Percentiles rank a stretch among this genome's conserved stretches.
Evolutionary conservation across 2,329 filamentous ascomycete genomes (phyloP).

Genomic region (Chaetomiaceae sp.): DNA sequence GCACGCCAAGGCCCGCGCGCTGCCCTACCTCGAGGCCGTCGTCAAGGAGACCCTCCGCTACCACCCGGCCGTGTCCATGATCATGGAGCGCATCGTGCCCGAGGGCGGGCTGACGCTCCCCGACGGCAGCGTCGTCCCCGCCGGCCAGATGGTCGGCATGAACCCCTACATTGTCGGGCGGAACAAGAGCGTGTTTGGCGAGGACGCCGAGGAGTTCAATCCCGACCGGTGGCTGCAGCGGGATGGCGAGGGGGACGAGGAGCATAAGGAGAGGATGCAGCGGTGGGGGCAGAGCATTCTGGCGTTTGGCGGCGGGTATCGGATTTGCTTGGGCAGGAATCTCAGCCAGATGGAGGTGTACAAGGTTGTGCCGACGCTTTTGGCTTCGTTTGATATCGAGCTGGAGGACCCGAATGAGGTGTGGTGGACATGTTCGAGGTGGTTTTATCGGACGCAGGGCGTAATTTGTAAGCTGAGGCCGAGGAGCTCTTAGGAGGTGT

Average conservation of each 20-base stretch:
- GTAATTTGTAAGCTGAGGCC: constrained; percentile 19
- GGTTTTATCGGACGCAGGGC: constrained; percentile 22
- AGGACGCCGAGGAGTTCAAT: constrained; percentile 41
- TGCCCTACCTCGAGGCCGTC: constrained; percentile 47
- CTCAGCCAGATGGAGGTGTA: constrained; percentile 34
- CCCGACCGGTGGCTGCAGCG: constrained; percentile 46
- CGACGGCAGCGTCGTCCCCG: constrained; percentile 35
- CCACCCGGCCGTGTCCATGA: constrained; percentile 45
- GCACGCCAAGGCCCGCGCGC: constrained; percentile 27
- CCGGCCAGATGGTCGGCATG: constrained; percentile 39
- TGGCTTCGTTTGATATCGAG: constrained; percentile 38
- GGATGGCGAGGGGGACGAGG: constrained; percentile 32
- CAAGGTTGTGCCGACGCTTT: constrained; percentile 40
- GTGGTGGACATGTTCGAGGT: constrained; percentile 25
- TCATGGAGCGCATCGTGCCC: constrained; percentile 49
- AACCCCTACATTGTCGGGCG: constrained; percentile 38
- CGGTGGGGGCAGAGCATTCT: constrained; percentile 38
- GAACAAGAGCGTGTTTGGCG: constrained; percentile 41
- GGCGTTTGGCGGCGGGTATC: constrained; percentile 38
- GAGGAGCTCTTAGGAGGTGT: constrained; percentile 2
- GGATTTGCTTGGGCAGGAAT: constrained; percentile 38
- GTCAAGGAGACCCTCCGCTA: constrained; percentile 49
- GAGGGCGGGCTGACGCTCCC: constrained; percentile 35
- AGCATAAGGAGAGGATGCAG: constrained; percentile 33
- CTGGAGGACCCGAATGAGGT: constrained; percentile 21